Conservation (phyloP, 805 yeast genomes). For the Teunomyces funiuensis region DNA sequence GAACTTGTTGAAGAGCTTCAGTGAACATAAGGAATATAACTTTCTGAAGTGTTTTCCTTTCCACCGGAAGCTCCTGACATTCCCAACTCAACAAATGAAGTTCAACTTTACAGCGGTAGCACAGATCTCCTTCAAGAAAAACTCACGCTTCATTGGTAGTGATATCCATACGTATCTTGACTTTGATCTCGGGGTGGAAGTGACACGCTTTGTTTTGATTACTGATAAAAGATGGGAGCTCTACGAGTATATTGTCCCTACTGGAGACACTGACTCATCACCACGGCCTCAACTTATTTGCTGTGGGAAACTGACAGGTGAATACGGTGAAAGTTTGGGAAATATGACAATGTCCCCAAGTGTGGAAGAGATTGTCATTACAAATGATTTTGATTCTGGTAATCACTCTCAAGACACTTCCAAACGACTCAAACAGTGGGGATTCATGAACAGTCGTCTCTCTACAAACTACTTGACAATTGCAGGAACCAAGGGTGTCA, state of each 20-base stretch:
- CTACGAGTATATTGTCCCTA: constrained; percentile 47
- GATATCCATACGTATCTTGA: constrained; percentile 33
- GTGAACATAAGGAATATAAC: constrained; percentile 56
- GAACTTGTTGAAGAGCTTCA: constrained; percentile 19
- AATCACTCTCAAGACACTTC: constrained; percentile 25
- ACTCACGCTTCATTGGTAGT: constrained; percentile 27
- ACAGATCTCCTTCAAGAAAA: constrained; percentile 24
- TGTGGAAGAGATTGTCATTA: constrained; percentile 10
- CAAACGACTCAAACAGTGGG: constrained; percentile 51
- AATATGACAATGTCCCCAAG: constrained; percentile 20
- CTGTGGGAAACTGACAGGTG: constrained; percentile 70
- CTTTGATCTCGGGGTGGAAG: constrained; percentile 49
- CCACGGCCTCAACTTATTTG: constrained; percentile 54
- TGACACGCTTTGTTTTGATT: constrained; percentile 63
- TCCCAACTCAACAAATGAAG: constrained; percentile 54
- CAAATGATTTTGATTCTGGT: constrained; percentile 18
- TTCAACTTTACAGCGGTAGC: constrained; percentile 22
- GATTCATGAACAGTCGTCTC: constrained; percentile 57
- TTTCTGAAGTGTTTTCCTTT: constrained; percentile 83
- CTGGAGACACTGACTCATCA: constrained; percentile 34
- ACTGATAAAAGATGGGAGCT: constrained; percentile 75
- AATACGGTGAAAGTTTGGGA: constrained; percentile 55
- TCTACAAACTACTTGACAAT: constrained; percentile 61
- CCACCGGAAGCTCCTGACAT: constrained; percentile 59
- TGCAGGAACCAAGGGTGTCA: constrained; percentile 69